Conservation (phyloP, 768 basidiomycete species). For the Exidia glandulosa region DNA sequence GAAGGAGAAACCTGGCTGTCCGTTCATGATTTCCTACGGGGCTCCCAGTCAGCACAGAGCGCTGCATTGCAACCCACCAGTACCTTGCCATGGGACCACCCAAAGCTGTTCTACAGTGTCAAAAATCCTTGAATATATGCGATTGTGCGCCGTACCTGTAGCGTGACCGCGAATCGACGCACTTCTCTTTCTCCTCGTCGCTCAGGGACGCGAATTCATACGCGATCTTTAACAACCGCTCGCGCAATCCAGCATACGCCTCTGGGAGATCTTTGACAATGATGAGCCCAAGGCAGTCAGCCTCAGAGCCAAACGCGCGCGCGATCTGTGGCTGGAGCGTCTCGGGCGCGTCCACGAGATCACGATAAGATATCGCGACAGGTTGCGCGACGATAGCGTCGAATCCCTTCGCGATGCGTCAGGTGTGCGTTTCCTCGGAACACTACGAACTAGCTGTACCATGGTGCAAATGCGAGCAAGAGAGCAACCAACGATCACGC, state of each 20-base stretch:
- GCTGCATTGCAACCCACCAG: constrained; percentile 3
- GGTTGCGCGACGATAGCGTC: constrained; percentile 31
- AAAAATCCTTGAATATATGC: too few species aligned
- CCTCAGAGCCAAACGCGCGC: constrained; percentile 70
- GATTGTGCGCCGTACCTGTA: constrained; percentile 54
- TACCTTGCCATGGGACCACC: constrained; percentile 97
- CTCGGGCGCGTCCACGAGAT: constrained; percentile 41
- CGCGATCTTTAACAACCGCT: constrained; percentile 61
- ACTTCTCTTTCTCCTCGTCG: constrained; percentile 55
- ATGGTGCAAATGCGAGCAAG: constrained; percentile 11
- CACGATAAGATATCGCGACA: constrained; percentile 52
- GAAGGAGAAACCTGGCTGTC: constrained; percentile 51
- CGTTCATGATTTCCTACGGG: constrained; percentile 87
- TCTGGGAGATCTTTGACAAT: constrained; percentile 71
- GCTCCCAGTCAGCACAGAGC: neutral
- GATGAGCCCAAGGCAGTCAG: constrained; percentile 69
- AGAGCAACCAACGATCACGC: constrained; percentile 41
- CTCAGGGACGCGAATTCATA: constrained; percentile 67
- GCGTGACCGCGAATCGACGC: constrained; percentile 56
- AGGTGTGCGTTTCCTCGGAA: neutral
- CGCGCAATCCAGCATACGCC: constrained; percentile 50
- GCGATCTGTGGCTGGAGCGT: constrained; percentile 49
- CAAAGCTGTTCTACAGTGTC: constrained; percentile 61
- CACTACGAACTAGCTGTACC: neutral
- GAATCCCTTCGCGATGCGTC: constrained; percentile 1